phyloP scores from a whole-genome alignment of 257 asterid species.

The Jasminum sambac region DNA sequence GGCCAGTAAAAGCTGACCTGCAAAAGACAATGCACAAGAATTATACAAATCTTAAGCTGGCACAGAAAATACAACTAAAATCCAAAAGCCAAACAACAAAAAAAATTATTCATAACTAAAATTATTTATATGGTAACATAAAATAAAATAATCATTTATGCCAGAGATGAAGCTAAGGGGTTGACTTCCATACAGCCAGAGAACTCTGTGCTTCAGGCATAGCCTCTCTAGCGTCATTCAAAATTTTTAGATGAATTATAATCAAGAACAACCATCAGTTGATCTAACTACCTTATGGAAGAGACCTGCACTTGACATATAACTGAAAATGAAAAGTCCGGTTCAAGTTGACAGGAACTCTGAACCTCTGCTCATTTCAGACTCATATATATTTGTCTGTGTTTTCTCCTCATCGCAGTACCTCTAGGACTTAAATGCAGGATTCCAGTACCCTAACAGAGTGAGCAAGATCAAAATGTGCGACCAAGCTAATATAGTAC shows the following conservation, averaged over 20 bases:
- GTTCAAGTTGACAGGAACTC: background rate
- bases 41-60: conserved; percentile 20
- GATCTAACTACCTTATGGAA: background rate
- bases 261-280: background rate
- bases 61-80: conserved; percentile 12
- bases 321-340: background rate
- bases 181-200: conserved; percentile 16
- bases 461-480: background rate
- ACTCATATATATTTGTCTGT: background rate
- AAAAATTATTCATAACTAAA: conserved; percentile 14
- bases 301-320: background rate
- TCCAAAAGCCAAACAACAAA: conserved; percentile 7
- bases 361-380: background rate
- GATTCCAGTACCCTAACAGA: background rate
- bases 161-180: conserved; percentile 1
- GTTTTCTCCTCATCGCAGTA: background rate
- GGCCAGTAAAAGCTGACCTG: conserved; percentile 98
- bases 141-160: background rate
- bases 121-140: too few relatives aligned
- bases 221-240: background rate
- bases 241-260: background rate
- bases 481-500: background rate
- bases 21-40: conserved; percentile 28
- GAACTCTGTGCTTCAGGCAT: conserved; percentile 3
- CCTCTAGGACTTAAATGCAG: background rate